phyloP scores from a whole-genome alignment of 2,329 filamentous ascomycete species.

The Aureobasidium musti region DNA sequence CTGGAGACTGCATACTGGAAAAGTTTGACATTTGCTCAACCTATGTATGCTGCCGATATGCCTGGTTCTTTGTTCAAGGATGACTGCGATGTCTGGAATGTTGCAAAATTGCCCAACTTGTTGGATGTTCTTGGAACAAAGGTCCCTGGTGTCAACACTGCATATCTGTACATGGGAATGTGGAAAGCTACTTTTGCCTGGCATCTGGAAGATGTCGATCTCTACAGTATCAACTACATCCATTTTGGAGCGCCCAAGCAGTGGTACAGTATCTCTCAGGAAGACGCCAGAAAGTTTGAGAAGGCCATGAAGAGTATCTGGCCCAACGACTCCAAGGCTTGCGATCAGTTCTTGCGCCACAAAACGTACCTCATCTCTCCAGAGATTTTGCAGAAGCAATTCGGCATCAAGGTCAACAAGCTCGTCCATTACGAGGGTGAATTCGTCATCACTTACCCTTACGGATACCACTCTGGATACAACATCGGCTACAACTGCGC shows the following conservation, averaged over 20 bases:
- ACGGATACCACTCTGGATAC: conserved; percentile 97
- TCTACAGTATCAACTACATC: conserved; percentile 99
- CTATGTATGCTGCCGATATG: conserved; percentile 95
- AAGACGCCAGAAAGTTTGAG: conserved; percentile 89
- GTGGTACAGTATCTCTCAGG: conserved; percentile 99
- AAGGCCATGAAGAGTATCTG: conserved; percentile 92
- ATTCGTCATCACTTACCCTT: conserved; percentile 97
- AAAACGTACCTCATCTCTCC: conserved; percentile 98
- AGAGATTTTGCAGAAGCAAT: conserved; percentile 79
- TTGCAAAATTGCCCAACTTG: conserved; percentile 90
- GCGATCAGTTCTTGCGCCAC: conserved; percentile 92
- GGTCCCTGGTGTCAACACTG: conserved; percentile 95
- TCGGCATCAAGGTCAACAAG: conserved; percentile 94
- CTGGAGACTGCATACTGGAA: conserved; percentile 97
- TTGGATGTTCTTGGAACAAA: conserved; percentile 93
- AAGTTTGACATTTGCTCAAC: conserved; percentile 89
- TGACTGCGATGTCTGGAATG: conserved; percentile 80
- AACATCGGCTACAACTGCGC: conserved; percentile 99
- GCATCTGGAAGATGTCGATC: conserved; percentile 97
- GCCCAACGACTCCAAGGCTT: conserved; percentile 93
- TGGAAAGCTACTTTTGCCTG: conserved; percentile 99
- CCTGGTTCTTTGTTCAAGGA: conserved; percentile 94
- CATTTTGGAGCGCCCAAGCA: conserved; percentile 98
- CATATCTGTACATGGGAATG: conserved; percentile 97
- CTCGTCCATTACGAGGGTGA: conserved; percentile 94